Evolutionary conservation across 129 eudicot genomes (phyloP).

Genomic region (Gnaphalium uliginosum): DNA sequence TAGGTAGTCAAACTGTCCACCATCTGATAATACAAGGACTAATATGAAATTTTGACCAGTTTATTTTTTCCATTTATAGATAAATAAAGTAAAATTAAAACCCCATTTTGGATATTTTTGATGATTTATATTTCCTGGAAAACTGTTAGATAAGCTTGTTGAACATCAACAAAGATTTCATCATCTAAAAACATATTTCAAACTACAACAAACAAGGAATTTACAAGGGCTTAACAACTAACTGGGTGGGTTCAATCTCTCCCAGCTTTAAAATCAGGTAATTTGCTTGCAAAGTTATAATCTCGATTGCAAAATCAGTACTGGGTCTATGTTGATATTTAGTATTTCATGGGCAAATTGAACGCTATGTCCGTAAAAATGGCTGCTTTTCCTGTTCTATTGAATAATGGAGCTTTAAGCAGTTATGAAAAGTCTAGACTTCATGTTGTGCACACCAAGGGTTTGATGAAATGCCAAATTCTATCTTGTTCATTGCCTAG

Average conservation of each 20-base stretch:
- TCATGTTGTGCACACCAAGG: constrained; percentile 36
- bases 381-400: constrained; percentile 63
- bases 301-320: constrained; percentile 9
- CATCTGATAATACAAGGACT: background rate
- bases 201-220: constrained; percentile 19
- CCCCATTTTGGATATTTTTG: background rate
- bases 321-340: constrained; percentile 19
- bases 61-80: background rate
- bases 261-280: constrained; percentile 28
- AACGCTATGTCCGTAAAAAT: constrained; percentile 35
- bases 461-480: constrained; percentile 36
- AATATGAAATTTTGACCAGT: background rate
- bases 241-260: background rate
- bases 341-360: constrained; percentile 31
- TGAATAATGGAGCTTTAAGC: constrained; percentile 45
- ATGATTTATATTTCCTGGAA: background rate
- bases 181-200: background rate
- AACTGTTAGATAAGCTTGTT: background rate
- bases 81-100: background rate
- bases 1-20: background rate
- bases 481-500: constrained; percentile 39
- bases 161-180: constrained; percentile 4
- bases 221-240: constrained; percentile 11
- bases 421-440: constrained; percentile 39
- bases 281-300: constrained; percentile 8